phyloP scores from a whole-genome alignment of 2,329 filamentous ascomycete genomes.

The Fusarium globosum region DNA sequence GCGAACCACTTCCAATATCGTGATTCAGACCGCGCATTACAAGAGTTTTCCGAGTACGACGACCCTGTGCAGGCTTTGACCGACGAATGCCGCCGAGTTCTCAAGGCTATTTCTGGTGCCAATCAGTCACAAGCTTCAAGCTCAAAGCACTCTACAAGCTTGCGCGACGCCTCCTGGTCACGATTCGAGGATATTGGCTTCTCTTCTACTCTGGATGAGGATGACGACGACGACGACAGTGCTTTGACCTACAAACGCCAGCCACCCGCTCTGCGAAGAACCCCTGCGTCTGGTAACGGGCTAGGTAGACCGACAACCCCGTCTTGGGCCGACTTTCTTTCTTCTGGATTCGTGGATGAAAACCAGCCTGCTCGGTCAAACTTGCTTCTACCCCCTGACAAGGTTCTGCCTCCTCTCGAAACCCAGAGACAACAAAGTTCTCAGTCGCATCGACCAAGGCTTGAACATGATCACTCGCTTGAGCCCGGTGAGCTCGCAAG shows the following conservation, averaged over 20 bases:
- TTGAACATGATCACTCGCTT: conserved; percentile 75
- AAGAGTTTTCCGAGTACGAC: conserved; percentile 87
- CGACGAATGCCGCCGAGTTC: conserved; percentile 91
- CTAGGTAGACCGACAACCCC: conserved; percentile 89
- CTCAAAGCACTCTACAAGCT: conserved; percentile 75
- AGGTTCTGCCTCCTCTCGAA: conserved; percentile 87
- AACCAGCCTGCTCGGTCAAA: conserved; percentile 69
- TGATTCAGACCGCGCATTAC: conserved; percentile 85
- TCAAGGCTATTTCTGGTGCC: conserved; percentile 86
- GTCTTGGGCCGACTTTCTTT: conserved; percentile 98
- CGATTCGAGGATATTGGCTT: conserved; percentile 97
- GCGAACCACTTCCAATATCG: conserved; percentile 96
- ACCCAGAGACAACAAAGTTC: conserved; percentile 82
- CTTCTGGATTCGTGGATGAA: conserved; percentile 88
- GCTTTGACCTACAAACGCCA: conserved; percentile 54
- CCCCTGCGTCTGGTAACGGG: conserved; percentile 75
- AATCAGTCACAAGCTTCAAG: conserved; percentile 85
- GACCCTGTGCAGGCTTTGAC: conserved; percentile 90
- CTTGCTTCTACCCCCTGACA: conserved; percentile 88
- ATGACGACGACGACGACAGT: conserved; percentile 72
- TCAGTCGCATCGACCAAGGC: conserved; percentile 80
- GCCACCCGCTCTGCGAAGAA: conserved; percentile 66
- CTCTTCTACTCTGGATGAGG: conserved; percentile 77
- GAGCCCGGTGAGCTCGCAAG: conserved; percentile 96
- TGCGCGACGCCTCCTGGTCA: conserved; percentile 93